phyloP scores from a whole-genome alignment of 2,329 filamentous ascomycete species.

The Mycocentrospora acerina region DNA sequence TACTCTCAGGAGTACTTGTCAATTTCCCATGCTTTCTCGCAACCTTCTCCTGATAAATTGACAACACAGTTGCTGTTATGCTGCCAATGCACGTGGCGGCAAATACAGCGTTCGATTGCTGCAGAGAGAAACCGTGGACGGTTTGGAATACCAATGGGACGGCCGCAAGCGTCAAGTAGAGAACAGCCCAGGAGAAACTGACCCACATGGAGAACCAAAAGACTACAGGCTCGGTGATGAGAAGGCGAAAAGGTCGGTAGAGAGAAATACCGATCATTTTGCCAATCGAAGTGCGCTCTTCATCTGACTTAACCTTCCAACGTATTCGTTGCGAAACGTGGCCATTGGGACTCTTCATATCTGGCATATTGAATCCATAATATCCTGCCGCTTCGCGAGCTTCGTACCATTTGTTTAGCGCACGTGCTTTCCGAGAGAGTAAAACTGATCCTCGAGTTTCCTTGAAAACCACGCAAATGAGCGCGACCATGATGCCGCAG shows the following conservation, averaged over 20 bases:
- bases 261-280: constrained; percentile 74
- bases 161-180: constrained; percentile 82
- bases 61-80: constrained; percentile 65
- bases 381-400: constrained; percentile 66
- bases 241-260: constrained; percentile 74
- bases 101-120: constrained; percentile 73
- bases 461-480: constrained; percentile 70
- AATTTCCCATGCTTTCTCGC: constrained; percentile 51
- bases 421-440: constrained; percentile 70
- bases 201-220: constrained; percentile 91
- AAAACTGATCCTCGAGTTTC: constrained; percentile 83
- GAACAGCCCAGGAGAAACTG: constrained; percentile 82
- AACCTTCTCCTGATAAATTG: constrained; percentile 71
- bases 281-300: constrained; percentile 67
- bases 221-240: constrained; percentile 75
- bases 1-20: constrained; percentile 63
- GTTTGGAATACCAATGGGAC: constrained; percentile 75
- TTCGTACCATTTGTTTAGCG: constrained; percentile 78
- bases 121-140: constrained; percentile 67
- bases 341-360: constrained; percentile 20
- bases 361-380: constrained; percentile 54
- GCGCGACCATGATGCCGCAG: constrained; percentile 62
- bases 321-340: constrained; percentile 60
- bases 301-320: constrained; percentile 79
- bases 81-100: constrained; percentile 68